These are phyloP conservation scores for Helicostylum pulchrum DNA, from an alignment of 192 early-diverging fungal genomes.

Conservation along the genomic window DNA sequence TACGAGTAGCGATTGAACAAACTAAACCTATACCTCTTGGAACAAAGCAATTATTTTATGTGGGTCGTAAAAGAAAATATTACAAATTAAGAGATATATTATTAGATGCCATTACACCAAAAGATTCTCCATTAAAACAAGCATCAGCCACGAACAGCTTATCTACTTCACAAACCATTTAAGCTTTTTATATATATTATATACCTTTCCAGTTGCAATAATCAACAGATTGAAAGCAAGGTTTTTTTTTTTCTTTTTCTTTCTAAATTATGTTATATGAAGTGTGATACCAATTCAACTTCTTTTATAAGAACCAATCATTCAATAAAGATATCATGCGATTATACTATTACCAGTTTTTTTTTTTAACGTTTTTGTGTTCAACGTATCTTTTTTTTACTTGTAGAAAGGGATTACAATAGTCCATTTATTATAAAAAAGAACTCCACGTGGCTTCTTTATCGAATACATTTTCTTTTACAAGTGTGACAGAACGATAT, in stretches of 20 bases:
- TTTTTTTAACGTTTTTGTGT: too few species aligned
- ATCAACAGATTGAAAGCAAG: too few species aligned
- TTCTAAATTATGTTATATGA: not conserved
- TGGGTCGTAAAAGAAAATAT: slow-evolving; percentile 58
- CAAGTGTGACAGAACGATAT: too few species aligned
- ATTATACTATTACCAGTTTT: too few species aligned
- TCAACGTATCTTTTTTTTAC: too few species aligned
- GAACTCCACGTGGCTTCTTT: too few species aligned
- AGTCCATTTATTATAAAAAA: too few species aligned
- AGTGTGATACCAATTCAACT: not conserved
- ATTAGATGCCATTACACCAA: slow-evolving; percentile 57
- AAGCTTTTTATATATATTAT: too few species aligned
- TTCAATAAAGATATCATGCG: not conserved
- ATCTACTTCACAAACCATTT: not conserved
- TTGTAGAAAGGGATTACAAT: too few species aligned
- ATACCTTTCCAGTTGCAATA: too few species aligned
- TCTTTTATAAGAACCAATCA: not conserved
- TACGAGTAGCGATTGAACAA: slow-evolving; percentile 61
- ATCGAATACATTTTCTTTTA: too few species aligned
- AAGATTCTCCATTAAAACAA: not conserved
- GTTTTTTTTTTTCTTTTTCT: not conserved
- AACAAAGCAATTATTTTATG: slow-evolving; percentile 39
- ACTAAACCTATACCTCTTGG: slow-evolving; percentile 67
- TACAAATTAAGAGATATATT: slow-evolving; percentile 62
- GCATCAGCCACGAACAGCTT: not conserved